Percentiles rank a stretch among this genome's conserved stretches.
phyloP scores from a whole-genome alignment of 805 yeast genomes.

The Metschnikowia sp. region DNA sequence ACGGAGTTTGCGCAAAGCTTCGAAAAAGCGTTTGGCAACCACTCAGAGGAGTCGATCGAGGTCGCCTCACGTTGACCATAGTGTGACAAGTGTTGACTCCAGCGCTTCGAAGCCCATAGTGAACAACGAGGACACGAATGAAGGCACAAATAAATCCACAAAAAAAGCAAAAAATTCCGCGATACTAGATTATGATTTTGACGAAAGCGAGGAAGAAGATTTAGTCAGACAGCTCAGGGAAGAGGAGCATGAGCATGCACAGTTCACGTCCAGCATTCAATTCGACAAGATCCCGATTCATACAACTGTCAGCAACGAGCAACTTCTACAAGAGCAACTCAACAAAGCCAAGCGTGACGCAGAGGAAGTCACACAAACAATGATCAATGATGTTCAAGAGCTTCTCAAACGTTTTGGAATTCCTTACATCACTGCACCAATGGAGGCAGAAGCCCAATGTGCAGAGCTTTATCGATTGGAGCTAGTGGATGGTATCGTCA shows the following conservation, averaged over 20 bases:
- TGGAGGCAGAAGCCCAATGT: slow-evolving; percentile 99
- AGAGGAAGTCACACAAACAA: slow-evolving; percentile 81
- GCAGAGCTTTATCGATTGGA: slow-evolving; percentile 68
- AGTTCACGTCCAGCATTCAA: slow-evolving; percentile 45
- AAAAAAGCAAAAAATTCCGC: not conserved
- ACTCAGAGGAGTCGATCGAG: too few relatives aligned
- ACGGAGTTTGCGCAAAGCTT: not conserved
- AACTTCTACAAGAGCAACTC: slow-evolving; percentile 55
- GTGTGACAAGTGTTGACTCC: too few relatives aligned
- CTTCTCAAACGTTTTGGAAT: slow-evolving; percentile 84
- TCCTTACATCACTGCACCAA: slow-evolving; percentile 93
- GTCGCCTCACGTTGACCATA: too few relatives aligned
- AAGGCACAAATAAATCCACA: not conserved
- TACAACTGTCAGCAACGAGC: slow-evolving; percentile 45
- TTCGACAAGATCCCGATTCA: slow-evolving; percentile 19
- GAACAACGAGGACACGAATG: not conserved
- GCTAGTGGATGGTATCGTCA: slow-evolving; percentile 89
- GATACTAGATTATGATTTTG: slow-evolving; percentile 60
- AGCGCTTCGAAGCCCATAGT: not conserved
- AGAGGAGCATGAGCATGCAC: slow-evolving; percentile 71
- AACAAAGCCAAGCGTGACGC: slow-evolving; percentile 77
- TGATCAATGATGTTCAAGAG: slow-evolving; percentile 91
- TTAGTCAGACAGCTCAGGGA: slow-evolving; percentile 57
- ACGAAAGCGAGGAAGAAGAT: slow-evolving; percentile 74
- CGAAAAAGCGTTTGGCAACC: not conserved